These are phyloP conservation scores for Corylus avellana DNA, from an alignment of 306 rosid species.

Conservation along the genomic window DNA sequence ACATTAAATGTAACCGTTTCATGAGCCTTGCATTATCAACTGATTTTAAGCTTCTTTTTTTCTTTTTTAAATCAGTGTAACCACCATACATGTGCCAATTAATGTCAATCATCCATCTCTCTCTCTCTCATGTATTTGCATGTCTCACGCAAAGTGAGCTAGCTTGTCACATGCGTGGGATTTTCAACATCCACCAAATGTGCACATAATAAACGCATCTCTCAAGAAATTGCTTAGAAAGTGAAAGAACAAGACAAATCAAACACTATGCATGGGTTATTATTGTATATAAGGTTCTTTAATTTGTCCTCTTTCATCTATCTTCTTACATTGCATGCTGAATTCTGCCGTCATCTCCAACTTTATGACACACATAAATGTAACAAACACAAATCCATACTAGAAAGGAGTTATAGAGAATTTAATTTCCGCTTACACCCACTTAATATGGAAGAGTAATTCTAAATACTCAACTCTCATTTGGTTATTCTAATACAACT, in stretches of 20 bases:
- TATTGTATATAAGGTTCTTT: neutral
- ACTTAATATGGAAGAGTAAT: neutral
- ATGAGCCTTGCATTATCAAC: neutral
- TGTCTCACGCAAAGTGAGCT: constrained; percentile 6
- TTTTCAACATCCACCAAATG: constrained; percentile 15
- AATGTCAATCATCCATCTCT: neutral
- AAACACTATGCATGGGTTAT: neutral
- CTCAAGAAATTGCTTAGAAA: neutral
- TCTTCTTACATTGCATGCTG: neutral
- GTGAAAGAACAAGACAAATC: neutral
- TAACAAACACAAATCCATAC: no score
- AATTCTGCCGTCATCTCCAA: neutral
- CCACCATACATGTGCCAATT: constrained; percentile 27
- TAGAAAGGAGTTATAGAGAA: neutral
- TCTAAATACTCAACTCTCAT: no score
- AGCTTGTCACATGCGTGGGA: constrained; percentile 1
- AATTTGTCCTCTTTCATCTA: neutral
- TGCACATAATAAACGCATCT: constrained; percentile 8
- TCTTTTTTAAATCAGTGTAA: constrained; percentile 13
- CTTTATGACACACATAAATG: neutral
- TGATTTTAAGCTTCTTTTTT: neutral
- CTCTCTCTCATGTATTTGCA: neutral
- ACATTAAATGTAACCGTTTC: constrained; percentile 13
- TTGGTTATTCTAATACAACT: no score
- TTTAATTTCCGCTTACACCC: neutral